A percentile compares a stretch with the other conserved stretches of the same genome.
phyloP scores from a whole-genome alignment of 2,329 filamentous ascomycete species.

The Cytospora piceicola region DNA sequence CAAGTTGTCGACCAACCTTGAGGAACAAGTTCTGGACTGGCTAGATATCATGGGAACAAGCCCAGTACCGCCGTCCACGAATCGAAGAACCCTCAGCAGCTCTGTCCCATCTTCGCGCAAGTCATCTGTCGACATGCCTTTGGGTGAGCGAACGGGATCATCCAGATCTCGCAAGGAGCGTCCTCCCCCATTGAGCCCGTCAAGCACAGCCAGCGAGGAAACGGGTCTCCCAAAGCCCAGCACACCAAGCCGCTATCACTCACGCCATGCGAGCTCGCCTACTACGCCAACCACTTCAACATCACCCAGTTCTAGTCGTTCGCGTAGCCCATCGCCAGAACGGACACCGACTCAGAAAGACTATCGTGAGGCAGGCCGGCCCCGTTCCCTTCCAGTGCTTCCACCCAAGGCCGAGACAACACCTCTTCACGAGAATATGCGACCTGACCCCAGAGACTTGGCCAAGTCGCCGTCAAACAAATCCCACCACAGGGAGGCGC shows the following conservation, averaged over 20 bases:
- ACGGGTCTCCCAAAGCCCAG: conserved; percentile 38
- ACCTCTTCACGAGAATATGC: conserved; percentile 44
- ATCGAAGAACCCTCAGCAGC: background rate
- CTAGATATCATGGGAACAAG: conserved; percentile 70
- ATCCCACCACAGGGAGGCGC: conserved; percentile 56
- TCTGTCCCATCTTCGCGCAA: conserved; percentile 6
- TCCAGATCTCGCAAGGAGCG: conserved; percentile 10
- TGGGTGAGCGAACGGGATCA: conserved; percentile 36
- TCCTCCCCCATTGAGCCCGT: conserved; percentile 32
- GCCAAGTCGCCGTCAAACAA: conserved; percentile 42
- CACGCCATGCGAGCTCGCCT: conserved; percentile 38
- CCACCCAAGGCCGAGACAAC: conserved; percentile 35
- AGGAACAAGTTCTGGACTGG: conserved; percentile 84
- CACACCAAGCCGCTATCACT: conserved; percentile 44
- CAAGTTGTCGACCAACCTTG: conserved; percentile 74
- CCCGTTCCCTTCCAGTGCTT: conserved; percentile 29
- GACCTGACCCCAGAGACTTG: conserved; percentile 44
- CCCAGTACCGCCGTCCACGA: conserved; percentile 50
- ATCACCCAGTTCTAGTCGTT: conserved; percentile 27
- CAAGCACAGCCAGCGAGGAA: conserved; percentile 30
- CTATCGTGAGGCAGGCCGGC: conserved; percentile 33
- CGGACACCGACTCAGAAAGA: conserved; percentile 45
- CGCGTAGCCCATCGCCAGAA: conserved; percentile 38
- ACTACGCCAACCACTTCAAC: conserved; percentile 36
- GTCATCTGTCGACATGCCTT: conserved; percentile 37